Percentiles rank a stretch among this genome's conserved stretches.
Conservation (phyloP, 1,139 yeast genomes). For the Protomyces pachydermus region DNA sequence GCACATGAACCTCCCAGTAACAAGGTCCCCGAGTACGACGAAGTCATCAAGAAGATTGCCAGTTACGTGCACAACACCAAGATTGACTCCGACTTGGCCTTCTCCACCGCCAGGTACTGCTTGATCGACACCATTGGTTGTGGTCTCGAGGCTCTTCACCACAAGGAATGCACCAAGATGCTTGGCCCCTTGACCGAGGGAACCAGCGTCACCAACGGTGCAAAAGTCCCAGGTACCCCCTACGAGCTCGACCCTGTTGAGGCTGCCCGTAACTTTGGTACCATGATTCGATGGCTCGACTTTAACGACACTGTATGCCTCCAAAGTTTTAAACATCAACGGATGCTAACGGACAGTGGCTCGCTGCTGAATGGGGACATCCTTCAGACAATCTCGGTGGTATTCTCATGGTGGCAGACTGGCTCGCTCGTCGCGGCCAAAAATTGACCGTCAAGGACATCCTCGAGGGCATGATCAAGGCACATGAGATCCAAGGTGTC, state of each 20-base stretch:
- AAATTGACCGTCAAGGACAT: constrained; percentile 47
- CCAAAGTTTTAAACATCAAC: neutral
- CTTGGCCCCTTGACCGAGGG: constrained; percentile 56
- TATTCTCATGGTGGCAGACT: constrained; percentile 55
- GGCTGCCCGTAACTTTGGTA: constrained; percentile 56
- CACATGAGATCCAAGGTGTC: constrained; percentile 58
- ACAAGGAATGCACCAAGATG: constrained; percentile 48
- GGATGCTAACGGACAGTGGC: constrained; percentile 45
- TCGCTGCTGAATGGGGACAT: constrained; percentile 65
- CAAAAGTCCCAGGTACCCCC: constrained; percentile 51
- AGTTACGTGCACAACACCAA: constrained; percentile 49
- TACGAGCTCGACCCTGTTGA: constrained; percentile 52
- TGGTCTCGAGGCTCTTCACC: constrained; percentile 56
- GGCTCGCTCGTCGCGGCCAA: constrained; percentile 48
- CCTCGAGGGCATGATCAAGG: constrained; percentile 54
- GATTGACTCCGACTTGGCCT: constrained; percentile 47
- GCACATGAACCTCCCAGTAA: constrained; percentile 21
- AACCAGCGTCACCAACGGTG: constrained; percentile 51
- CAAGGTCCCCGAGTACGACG: constrained; percentile 38
- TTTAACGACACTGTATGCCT: constrained; percentile 44
- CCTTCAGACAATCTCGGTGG: constrained; percentile 59
- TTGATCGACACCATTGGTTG: constrained; percentile 55
- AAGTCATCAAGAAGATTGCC: constrained; percentile 49
- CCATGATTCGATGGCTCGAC: constrained; percentile 56
- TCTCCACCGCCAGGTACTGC: constrained; percentile 43